Evolutionary conservation across 176 grass and related monocot species (phyloP), one percentile per base, ranked within the genome.

Genomic region (Leersia perrieri): DNA sequence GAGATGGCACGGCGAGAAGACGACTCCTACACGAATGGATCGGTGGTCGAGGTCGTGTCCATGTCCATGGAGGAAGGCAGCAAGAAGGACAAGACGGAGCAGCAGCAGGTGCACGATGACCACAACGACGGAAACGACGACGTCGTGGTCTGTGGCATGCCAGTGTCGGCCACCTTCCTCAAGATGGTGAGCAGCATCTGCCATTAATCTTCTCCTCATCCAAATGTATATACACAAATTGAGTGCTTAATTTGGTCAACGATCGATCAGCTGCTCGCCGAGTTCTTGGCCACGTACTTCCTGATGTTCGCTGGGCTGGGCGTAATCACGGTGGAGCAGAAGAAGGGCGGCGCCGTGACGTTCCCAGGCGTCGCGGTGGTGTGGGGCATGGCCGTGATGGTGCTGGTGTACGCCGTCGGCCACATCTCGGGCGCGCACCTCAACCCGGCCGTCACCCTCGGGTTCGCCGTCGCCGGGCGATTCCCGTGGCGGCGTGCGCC

Each of bases 351-450:
- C 16, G 77, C 2, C 57, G 75, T 92, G 18, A 95, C 95, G 32
- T 90, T 98, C 73, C 86, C 84, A 0, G 95, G 95, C 20, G n/a
- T 98, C 32, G 76, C 84, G 45, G 29, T 91, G 22, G 90, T 86
- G 77, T 98, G 92, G 95, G 95, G 90, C 20, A 83, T 89, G 53
- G 69, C 55, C 18, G 92, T 93, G 33, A 98, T 91, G 92, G 95
- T 83, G 42, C 84, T 95, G 90, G 33, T 93, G 11, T 93, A 98
- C 81, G 84, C 95, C 18, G 81, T 93, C 5, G 95, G 92, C 9
- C 92, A 98, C 75, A 86, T 95, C 78, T 98, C 95, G 74, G 90
- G 95, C 22, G 92, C 92, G 5, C 95, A 98, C 87, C 72, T 98
- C 70, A 98, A 98, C 69, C 95, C 95, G 9, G 92, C 92, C 27